Evolutionary conservation across 345 rosid genomes (phyloP).

Genomic region (Euphorbia pulcherrima): DNA sequence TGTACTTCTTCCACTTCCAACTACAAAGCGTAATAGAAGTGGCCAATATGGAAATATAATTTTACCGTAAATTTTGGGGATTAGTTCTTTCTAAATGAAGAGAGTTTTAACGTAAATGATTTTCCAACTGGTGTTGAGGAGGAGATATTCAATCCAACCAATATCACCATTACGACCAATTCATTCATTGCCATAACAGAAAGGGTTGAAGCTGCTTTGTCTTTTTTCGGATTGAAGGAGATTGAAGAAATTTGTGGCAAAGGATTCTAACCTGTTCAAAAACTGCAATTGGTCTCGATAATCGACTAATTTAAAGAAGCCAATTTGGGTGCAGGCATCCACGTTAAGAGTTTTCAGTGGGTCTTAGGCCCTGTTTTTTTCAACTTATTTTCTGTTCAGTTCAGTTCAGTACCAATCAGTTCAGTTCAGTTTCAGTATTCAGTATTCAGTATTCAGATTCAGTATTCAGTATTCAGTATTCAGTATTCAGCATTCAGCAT

Average conservation of each 20-base stretch:
- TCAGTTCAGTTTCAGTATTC: too few species aligned
- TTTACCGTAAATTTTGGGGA: constrained; percentile 52
- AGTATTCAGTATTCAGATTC: too few species aligned
- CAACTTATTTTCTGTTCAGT: too few species aligned
- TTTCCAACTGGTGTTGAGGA: constrained; percentile 45
- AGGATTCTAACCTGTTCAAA: constrained; percentile 43
- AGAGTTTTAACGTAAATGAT: constrained; percentile 27
- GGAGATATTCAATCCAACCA: constrained; percentile 76
- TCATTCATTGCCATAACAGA: constrained; percentile 62
- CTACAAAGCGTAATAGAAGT: constrained; percentile 8
- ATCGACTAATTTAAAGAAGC: constrained; percentile 75
- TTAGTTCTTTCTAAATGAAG: constrained; percentile 27
- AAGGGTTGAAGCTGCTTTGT: constrained; percentile 61
- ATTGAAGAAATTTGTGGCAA: constrained; percentile 57
- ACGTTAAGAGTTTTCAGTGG: constrained; percentile 47
- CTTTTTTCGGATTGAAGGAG: constrained; percentile 59
- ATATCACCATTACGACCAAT: constrained; percentile 73
- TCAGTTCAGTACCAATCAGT: too few species aligned
- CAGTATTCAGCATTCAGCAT: too few species aligned
- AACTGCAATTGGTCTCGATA: constrained; percentile 61
- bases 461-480: too few species aligned
- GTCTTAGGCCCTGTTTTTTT: too few species aligned
- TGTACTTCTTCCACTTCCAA: too few species aligned
- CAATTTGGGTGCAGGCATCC: constrained; percentile 64
- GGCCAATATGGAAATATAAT: neutral